Percentiles rank a stretch among this genome's conserved stretches.
phyloP scores from a whole-genome alignment of 257 asterid genomes.

The Cinchona pubescens region DNA sequence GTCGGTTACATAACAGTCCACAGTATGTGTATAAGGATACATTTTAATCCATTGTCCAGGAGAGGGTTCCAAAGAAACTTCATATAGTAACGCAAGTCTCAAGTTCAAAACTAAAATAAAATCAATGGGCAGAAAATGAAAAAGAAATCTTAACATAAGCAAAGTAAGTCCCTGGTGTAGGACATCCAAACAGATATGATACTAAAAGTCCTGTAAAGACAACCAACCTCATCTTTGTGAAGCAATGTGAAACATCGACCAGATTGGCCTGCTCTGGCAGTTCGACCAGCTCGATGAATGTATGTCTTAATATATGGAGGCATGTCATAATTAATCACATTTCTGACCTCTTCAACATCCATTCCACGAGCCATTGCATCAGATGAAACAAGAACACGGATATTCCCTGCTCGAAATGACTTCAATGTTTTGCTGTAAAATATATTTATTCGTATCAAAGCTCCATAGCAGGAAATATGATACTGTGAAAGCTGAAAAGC shows the following conservation, averaged over 20 bases:
- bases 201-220: background rate
- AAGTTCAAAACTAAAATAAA: background rate
- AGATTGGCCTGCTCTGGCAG: constrained; percentile 83
- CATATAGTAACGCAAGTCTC: background rate
- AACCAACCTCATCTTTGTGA: constrained; percentile 63
- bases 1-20: background rate
- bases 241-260: constrained; percentile 78
- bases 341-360: constrained; percentile 89
- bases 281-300: constrained; percentile 89
- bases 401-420: constrained; percentile 70
- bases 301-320: constrained; percentile 71
- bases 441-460: constrained; percentile 6
- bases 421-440: constrained; percentile 65
- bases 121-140: background rate
- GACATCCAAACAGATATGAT: background rate
- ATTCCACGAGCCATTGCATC: constrained; percentile 94
- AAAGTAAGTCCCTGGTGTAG: background rate
- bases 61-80: background rate
- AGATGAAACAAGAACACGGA: constrained; percentile 73
- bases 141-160: background rate
- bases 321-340: constrained; percentile 84
- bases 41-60: background rate
- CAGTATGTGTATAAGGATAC: too few species aligned
- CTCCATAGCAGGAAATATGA: background rate
- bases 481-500: background rate